Base-by-base conservation (phyloP, 2,329 filamentous ascomycete species). In the Paecilomyces sp. region DNA sequence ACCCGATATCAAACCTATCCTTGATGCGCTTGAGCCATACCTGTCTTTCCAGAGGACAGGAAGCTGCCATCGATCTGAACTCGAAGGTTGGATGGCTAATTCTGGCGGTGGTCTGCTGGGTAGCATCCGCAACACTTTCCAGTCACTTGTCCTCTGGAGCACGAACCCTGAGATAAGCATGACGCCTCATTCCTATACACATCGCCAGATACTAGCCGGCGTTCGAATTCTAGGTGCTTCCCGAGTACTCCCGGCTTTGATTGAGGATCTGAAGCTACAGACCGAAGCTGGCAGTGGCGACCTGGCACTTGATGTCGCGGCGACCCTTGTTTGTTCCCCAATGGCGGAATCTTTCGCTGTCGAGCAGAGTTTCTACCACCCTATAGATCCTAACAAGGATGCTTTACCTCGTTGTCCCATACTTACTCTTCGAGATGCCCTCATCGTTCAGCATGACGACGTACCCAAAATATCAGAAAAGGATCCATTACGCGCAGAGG, bases 111-210 rank as follows among this genome's bases (percentile, higher is more conserved):
- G 75, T 1, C 67, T 85, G 12, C 68, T 76, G n/a, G 73, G 74
- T 22, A 77, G 76, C 31, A 71, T 86, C 15, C 77, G 79, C 36
- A 77, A 74, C 57, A 80, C 78, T 0, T 75, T 85, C 54, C 80
- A 81, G 47, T 76, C 80, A 2, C 72, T 85, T 8, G 75, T 81
- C 0, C 71, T 79, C 8, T 87, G 84, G 84, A 80, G 76, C 55
- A 69, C 76, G 57, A 72, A 79, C 55, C 74, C 79, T 1, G 76
- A 77, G n/a, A 77, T 82, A 22, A 80, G 77, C 62, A 79, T 81
- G 57, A 78, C 79, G 1, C 82, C 83, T 6, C 81, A 81, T 2
- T 76, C 75, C 51, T 86, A 86, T 67, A 82, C 81, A 0, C 82
- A 83, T 63, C 78, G 78, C n/a, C 79, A 83, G 62, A 66, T 87